A percentile compares a stretch with the other conserved stretches of the same genome.
phyloP scores from a whole-genome alignment of 2,329 filamentous ascomycete species.

The Aspergillus piperis region DNA sequence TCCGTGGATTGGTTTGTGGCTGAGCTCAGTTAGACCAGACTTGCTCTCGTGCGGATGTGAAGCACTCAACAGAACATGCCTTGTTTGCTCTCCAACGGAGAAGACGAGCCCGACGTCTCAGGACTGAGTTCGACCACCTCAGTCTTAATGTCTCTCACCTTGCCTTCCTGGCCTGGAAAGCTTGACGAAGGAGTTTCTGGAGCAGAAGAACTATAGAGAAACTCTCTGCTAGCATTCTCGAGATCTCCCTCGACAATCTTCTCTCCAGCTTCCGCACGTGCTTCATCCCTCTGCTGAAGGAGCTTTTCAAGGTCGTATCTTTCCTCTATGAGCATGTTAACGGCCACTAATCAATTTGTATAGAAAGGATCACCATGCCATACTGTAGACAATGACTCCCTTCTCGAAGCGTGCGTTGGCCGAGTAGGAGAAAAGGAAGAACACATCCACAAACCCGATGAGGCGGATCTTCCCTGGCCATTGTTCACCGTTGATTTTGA shows the following conservation, averaged over 20 bases:
- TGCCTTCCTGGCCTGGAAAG: not conserved
- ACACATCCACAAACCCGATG: slow-evolving; percentile 16
- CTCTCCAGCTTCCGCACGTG: not conserved
- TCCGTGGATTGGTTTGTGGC: not conserved
- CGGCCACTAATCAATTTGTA: not conserved
- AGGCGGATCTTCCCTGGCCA: slow-evolving; percentile 17
- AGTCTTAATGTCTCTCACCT: not conserved
- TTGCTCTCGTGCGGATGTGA: not conserved
- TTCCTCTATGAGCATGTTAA: slow-evolving; percentile 7
- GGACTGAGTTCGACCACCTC: not conserved
- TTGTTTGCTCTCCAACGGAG: not conserved
- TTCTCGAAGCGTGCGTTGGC: slow-evolving; percentile 15
- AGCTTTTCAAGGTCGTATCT: slow-evolving; percentile 6
- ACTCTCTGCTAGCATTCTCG: too few relatives aligned
- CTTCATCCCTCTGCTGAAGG: not conserved
- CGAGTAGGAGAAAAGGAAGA: slow-evolving; percentile 18
- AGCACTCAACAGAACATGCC: not conserved
- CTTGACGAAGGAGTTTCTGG: not conserved
- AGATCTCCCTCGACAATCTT: too few relatives aligned
- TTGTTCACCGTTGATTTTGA: slow-evolving; percentile 13
- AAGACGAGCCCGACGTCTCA: not conserved
- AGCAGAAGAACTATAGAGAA: too few relatives aligned
- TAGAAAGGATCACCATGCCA: not conserved
- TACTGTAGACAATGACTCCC: slow-evolving; percentile 18
- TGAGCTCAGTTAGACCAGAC: not conserved